Evolutionary conservation across 176 grass and related monocot genomes (phyloP).

Genomic region (Eleusine indica): DNA sequence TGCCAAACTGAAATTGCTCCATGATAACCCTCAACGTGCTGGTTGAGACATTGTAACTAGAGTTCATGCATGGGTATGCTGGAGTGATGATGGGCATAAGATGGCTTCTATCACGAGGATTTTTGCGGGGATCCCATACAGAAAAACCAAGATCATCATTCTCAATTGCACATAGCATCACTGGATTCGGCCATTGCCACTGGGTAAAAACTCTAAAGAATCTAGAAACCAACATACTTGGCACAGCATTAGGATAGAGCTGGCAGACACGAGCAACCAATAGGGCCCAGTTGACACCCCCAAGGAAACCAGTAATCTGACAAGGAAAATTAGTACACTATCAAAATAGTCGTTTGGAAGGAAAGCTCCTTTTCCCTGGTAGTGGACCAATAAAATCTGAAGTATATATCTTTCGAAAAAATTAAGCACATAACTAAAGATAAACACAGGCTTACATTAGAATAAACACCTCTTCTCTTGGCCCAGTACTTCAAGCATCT

Average conservation of each 20-base stretch:
- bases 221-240: slow-evolving; percentile 91
- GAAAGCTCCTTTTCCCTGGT: not conserved
- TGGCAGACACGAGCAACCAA: slow-evolving; percentile 88
- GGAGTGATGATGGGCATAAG: slow-evolving; percentile 97
- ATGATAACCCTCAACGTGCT: slow-evolving; percentile 87
- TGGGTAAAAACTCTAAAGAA: slow-evolving; percentile 95
- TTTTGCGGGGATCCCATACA: slow-evolving; percentile 95
- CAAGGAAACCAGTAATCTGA: slow-evolving; percentile 95
- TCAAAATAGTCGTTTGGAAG: not conserved
- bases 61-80: slow-evolving; percentile 98
- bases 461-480: slow-evolving; percentile 90
- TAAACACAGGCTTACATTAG: slow-evolving; percentile 66
- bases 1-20: slow-evolving; percentile 82
- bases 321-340: slow-evolving; percentile 23
- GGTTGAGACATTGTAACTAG: slow-evolving; percentile 92
- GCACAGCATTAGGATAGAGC: slow-evolving; percentile 92
- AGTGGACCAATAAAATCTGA: slow-evolving; percentile 5
- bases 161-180: slow-evolving; percentile 91
- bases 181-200: slow-evolving; percentile 97
- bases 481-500: slow-evolving; percentile 97
- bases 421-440: slow-evolving; percentile 5
- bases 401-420: not conserved
- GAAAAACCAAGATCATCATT: slow-evolving; percentile 81
- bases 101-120: slow-evolving; percentile 75
- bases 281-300: slow-evolving; percentile 96